Evolutionary conservation across 495 filamentous ascomycete species (phyloP), one percentile per base, ranked within the genome.

Genomic region (Staphylotrichum longicolle): DNA sequence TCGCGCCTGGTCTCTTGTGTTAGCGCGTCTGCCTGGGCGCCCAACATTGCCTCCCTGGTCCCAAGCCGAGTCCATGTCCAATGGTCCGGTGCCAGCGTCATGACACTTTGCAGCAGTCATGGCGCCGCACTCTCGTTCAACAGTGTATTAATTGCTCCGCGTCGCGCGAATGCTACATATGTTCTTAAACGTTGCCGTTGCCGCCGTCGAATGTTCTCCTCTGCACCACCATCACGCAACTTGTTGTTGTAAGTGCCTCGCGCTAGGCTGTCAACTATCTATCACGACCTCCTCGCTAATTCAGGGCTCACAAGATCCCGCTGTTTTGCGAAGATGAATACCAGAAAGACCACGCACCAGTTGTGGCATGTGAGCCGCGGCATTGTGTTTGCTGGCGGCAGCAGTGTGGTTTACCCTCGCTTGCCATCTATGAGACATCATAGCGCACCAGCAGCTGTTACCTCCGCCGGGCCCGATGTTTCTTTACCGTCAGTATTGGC

Each of bases 291-390:
- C 34, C 8, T 9, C 11, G 9, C 45, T 55, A 50, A 55, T 8
- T 11, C 42, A 4, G 12, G 20, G 37, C 15, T 2, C 20, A 2
- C 20, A 53, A 63, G 61, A 9, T 45, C 20, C 10, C 55, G n/a
- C 5, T 54, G 9, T 41, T 27, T 3, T 7, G 7, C 20, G 40
- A 72, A 63, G 56, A 76, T 74, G 72, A 64, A 8, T 61, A 14
- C 57, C 62, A 10, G 65, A 33, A 66, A 68, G 8, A 20, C 70
- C 12, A 60, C 68, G 53, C 40, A 67, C 58, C 65, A 72, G 33
- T 32, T 74, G 57, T 80, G 78, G 78, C 68, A 76, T 57, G 66
- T 70, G 11, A 64, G 68, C 42, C 72, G 70, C 9, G 77, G 77
- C 8, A 73, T 80, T 51, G 72, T 74, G 0, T 79, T 79, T 58